A percentile compares a stretch with the other conserved stretches of the same genome.
Conservation (phyloP, 2,329 filamentous ascomycete species). For the Aspergillus brunneoviolaceus region DNA sequence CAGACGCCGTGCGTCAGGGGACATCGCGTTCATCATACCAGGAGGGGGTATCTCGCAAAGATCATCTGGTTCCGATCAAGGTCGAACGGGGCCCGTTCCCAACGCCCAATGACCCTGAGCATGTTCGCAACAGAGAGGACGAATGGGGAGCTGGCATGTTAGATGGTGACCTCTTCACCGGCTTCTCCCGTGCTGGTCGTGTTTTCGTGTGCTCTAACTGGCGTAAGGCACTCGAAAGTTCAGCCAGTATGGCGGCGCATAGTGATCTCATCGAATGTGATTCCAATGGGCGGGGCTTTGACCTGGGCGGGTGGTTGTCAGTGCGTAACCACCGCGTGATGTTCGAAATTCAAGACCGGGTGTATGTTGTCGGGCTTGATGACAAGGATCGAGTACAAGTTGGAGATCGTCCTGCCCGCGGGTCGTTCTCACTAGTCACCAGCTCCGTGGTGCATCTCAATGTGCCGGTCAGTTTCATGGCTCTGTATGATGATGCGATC, state of each 20-base stretch:
- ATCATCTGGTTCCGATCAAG: slow-evolving; percentile 29
- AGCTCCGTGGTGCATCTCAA: slow-evolving; percentile 40
- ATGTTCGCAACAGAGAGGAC: slow-evolving; percentile 37
- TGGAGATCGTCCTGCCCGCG: slow-evolving; percentile 18
- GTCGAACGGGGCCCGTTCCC: slow-evolving; percentile 28
- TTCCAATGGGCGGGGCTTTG: slow-evolving; percentile 42
- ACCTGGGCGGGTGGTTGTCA: slow-evolving; percentile 50
- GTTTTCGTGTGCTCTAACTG: slow-evolving; percentile 48
- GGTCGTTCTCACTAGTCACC: slow-evolving; percentile 37
- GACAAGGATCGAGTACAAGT: slow-evolving; percentile 32
- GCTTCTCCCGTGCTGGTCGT: slow-evolving; percentile 45
- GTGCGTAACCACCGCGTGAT: slow-evolving; percentile 44
- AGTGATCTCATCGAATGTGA: slow-evolving; percentile 45
- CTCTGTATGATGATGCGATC: slow-evolving; percentile 48
- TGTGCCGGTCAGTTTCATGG: slow-evolving; percentile 50
- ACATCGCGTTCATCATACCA: slow-evolving; percentile 21
- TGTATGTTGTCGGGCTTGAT: slow-evolving; percentile 46
- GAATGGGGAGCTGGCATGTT: slow-evolving; percentile 52
- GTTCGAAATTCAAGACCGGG: slow-evolving; percentile 46
- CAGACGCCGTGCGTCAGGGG: slow-evolving; percentile 23
- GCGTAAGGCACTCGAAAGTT: slow-evolving; percentile 37
- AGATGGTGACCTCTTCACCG: slow-evolving; percentile 43
- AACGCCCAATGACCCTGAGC: slow-evolving; percentile 21
- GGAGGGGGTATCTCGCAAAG: slow-evolving; percentile 22
- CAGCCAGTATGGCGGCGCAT: slow-evolving; percentile 24